Evolutionary conservation across 2,329 filamentous ascomycete genomes (phyloP).

Genomic region (Chrysoporthe puriensis): DNA sequence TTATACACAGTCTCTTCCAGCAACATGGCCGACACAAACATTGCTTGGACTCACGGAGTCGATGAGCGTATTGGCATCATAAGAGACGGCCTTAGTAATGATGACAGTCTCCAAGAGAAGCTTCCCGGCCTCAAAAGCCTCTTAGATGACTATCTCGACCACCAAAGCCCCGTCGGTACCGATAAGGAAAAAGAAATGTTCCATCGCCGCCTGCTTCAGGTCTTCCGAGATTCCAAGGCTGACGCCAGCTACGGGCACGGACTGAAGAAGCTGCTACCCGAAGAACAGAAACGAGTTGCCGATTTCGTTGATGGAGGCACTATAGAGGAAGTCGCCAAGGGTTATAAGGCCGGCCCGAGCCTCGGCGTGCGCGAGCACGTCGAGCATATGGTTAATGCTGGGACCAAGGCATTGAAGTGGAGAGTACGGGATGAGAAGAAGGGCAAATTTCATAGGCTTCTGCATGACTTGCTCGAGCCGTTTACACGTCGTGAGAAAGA

Average conservation of each 20-base stretch:
- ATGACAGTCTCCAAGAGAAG: neutral
- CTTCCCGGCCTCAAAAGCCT: constrained; percentile 28
- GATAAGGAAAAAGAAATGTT: constrained; percentile 21
- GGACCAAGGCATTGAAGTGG: neutral
- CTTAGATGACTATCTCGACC: constrained; percentile 27
- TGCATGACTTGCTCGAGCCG: constrained; percentile 16
- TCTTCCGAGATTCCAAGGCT: constrained; percentile 27
- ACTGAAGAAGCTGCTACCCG: constrained; percentile 16
- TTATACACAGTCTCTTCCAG: neutral
- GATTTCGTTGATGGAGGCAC: constrained; percentile 25
- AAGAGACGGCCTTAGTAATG: neutral
- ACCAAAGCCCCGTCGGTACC: neutral
- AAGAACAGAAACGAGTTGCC: constrained; percentile 24
- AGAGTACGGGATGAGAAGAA: neutral
- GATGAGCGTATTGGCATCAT: constrained; percentile 19
- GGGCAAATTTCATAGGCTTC: constrained; percentile 9
- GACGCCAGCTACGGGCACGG: constrained; percentile 25
- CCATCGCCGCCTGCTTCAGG: constrained; percentile 27
- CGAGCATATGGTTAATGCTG: constrained; percentile 5
- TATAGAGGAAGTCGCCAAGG: constrained; percentile 5
- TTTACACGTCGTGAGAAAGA: constrained; percentile 12
- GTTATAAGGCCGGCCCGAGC: constrained; percentile 21
- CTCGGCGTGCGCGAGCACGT: constrained; percentile 29
- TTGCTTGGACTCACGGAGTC: constrained; percentile 5
- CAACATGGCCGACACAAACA: neutral